Base-by-base conservation (phyloP, 768 basidiomycete genomes). In the Pisolithus orientalis region DNA sequence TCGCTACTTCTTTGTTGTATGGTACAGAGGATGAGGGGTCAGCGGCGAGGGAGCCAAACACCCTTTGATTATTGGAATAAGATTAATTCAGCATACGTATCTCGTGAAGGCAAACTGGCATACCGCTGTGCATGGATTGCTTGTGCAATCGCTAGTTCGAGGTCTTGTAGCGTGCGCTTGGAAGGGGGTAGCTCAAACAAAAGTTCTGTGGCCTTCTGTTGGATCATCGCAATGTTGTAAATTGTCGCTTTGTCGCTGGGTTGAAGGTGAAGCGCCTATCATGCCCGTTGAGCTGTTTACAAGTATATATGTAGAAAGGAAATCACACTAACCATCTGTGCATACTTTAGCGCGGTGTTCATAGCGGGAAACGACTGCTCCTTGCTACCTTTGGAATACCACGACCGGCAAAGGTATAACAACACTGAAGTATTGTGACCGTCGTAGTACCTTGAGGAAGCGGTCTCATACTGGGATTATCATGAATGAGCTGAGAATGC, bases 161-260 rank as follows among this genome's bases (percentile, higher is more conserved):
- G 75, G 55, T 97, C 93, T 51, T 80, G 82, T 8, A 94, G 74
- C 2, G 87, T 82, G 17, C 95, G 85, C 65, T 93, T 92, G 27
- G 82, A 74, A 1, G 85, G 78, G 1, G 77, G 75, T 25, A 94
- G 70, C 1, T 82, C 76, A 57, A 93, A 85, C 25, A 98, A 71
- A 71, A 97, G 78, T 66, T 97, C 95, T 0, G 92, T 90, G 0
- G 90, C 85, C 69, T 97, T 97, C 66, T 99, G 96, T 67, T 94
- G 86, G 32, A 98, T 93, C 88, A 99, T 94, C 50, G 95, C 94
- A 60, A 97, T 90, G 67, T 99, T 98, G 71, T 94, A 98, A 40
- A 92, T 55, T 47, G 87, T 83, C 3, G 92, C 89, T 64, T 94
- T 94, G 72, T 99, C 96, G 51, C 76, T 79, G 0, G 94, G 93